Conservation (phyloP, 2,329 filamentous ascomycete genomes). For the Tothia fuscella region DNA sequence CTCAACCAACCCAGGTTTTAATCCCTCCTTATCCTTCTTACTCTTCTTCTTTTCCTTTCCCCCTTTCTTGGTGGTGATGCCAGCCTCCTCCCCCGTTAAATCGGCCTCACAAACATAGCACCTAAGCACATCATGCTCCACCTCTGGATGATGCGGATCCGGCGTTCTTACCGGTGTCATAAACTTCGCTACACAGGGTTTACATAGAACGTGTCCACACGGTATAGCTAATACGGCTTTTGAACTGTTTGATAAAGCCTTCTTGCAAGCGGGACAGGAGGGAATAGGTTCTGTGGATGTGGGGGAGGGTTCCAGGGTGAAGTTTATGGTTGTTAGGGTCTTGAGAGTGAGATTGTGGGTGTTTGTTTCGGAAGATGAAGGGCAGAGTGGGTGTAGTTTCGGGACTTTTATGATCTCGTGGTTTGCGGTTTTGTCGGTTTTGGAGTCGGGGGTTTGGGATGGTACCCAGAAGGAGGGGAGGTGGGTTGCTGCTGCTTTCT, state of each 20-base stretch:
- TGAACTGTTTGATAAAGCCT: slow-evolving; percentile 67
- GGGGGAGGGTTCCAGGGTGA: slow-evolving; percentile 56
- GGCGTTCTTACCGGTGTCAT: slow-evolving; percentile 46
- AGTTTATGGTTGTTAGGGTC: slow-evolving; percentile 61
- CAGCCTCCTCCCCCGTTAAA: slow-evolving; percentile 36
- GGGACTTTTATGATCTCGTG: slow-evolving; percentile 43
- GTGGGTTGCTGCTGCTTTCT: slow-evolving; percentile 47
- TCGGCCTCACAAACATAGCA: slow-evolving; percentile 86
- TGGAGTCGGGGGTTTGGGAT: slow-evolving; percentile 53
- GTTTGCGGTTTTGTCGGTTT: slow-evolving; percentile 36
- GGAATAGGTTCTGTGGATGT: slow-evolving; percentile 36
- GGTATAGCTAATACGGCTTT: slow-evolving; percentile 74
- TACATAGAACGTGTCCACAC: slow-evolving; percentile 86
- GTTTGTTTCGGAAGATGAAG: slow-evolving; percentile 53
- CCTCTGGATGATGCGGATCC: slow-evolving; percentile 48
- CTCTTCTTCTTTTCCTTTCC: slow-evolving; percentile 28
- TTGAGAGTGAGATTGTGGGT: slow-evolving; percentile 70
- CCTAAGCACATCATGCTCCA: slow-evolving; percentile 41
- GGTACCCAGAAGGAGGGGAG: slow-evolving; percentile 91
- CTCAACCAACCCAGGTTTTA: slow-evolving; percentile 62
- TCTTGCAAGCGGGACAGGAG: slow-evolving; percentile 77
- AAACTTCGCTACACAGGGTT: slow-evolving; percentile 73
- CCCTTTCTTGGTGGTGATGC: slow-evolving; percentile 14
- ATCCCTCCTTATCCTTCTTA: slow-evolving; percentile 42
- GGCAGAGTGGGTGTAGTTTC: slow-evolving; percentile 67